Evolutionary conservation across 345 rosid species (phyloP), one percentile per base, ranked within the genome.

Genomic region (Salix brachista): DNA sequence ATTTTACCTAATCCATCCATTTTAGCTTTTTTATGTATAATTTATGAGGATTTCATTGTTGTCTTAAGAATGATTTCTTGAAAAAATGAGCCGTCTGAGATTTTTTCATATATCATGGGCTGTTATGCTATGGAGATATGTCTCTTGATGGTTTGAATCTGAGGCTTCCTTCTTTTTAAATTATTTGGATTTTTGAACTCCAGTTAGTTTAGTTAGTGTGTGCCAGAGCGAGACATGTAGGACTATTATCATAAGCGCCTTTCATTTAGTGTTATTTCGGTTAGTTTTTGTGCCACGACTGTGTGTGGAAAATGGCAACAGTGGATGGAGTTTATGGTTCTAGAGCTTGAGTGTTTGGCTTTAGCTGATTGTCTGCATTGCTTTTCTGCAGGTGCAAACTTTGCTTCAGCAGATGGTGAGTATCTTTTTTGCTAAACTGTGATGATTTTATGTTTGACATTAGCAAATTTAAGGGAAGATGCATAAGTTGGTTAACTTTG

Each of bases 361-460:
- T 67, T 65, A 73, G 48, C 80, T 60, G 74, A 75, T 28, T 68
- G 21, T 46, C 50, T 26, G 8, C 4, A 8, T 54, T 65, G 28
- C 8, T 36, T 60, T 32, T 72, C 32, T 83, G 75, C 87, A 91
- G 93, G 91, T 91, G 69, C 90, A 89, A 75, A 90, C 83, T 84
- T 88, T 91, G 78, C 94, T 90, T 72, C 88, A 82, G 85, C 90
- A 89, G 82, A 90, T 91, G 98, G 97, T 92, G 67, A 75, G 88
- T 26, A 61, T 82, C 28, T 75, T 79, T 48, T 71, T 78, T 70
- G 37, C 69, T 41, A 25, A 44, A 25, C 46, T 48, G 4, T 52
- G 36, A 16, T 7, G 10, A 6, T 21, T 26, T 10, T 28, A 1
- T 23, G 42, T 68, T 50, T 32, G 48, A 8, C 19, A 19, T 73